Base-by-base conservation (phyloP, 2,329 filamentous ascomycete species). In the Claviceps quebecensis region DNA sequence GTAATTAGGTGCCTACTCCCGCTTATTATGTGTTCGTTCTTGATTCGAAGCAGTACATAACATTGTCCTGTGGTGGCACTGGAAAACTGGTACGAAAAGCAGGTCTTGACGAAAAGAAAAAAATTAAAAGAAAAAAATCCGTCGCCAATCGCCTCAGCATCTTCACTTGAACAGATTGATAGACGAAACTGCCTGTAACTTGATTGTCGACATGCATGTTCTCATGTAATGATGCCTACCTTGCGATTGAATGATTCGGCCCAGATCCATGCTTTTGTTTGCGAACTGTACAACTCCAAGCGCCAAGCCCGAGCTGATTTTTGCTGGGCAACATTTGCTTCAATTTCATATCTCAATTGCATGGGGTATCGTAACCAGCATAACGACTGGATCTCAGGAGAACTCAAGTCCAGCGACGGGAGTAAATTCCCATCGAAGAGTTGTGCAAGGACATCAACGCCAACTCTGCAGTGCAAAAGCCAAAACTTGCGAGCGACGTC, bases 301-400 rank as follows among this genome's bases (percentile, higher is more conserved):
- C 49, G 37, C 44, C 43, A 14, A 46, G 22, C 36, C 23, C 23
- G 26, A 22, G 26, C 2, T 47, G 7, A 17, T 39, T 23, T 1
- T 34, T 46, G 16, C 40, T 50, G 26, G 29, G 11, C 22, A 29
- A 51, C 19, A 17, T 11, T 29, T 23, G 22, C 38, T 34, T 26
- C 37, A 46, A 39, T 19, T 19, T n/a, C 34, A 26, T 16, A 11
- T 17, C 22, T 36, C 39, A 38, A 22, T 16, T 29, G 44, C 34
- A 46, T n/a, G 23, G 48, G 48, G 43, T 50, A 50, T 50, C 48
- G 17, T 39, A 46, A 45, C 43, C 29, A 50, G 36, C 38, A 45
- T 14, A 34, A 34, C n/a, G 34, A 50, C 17, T 6, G 5, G 19
- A 43, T 22, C 19, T 22, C 13, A 45, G 29, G 13, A 13, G 2